Evolutionary conservation across 2,329 filamentous ascomycete species (phyloP).

Genomic region (Colletotrichum destructivum): DNA sequence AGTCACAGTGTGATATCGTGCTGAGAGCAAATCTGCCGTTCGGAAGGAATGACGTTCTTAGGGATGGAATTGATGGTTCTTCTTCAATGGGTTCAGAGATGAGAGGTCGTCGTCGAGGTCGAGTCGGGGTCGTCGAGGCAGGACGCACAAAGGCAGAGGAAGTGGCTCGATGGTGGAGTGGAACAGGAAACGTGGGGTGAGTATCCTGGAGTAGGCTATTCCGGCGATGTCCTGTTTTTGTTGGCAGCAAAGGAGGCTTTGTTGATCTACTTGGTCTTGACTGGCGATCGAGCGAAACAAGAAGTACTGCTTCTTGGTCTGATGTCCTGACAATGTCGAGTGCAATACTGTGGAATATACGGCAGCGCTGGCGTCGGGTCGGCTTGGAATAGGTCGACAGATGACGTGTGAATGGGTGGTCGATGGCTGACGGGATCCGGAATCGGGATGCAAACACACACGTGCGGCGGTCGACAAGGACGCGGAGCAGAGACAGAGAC

Average conservation of each 20-base stretch:
- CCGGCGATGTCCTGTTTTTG: constrained; percentile 14
- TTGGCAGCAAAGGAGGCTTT: constrained; percentile 37
- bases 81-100: constrained; percentile 41
- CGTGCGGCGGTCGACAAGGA: constrained; percentile 10
- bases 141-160: constrained; percentile 40
- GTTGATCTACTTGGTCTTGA: constrained; percentile 25
- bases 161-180: constrained; percentile 17
- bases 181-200: constrained; percentile 9
- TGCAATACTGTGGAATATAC: constrained; percentile 15
- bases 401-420: constrained; percentile 34
- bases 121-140: constrained; percentile 17
- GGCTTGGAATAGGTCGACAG: constrained; percentile 27
- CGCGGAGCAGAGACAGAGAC: constrained; percentile 16
- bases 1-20: constrained; percentile 75
- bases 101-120: constrained; percentile 14
- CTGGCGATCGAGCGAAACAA: constrained; percentile 5
- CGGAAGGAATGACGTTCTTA: constrained; percentile 42
- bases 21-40: constrained; percentile 48
- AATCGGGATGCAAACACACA: constrained; percentile 35
- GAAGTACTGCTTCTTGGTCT: constrained; percentile 10
- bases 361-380: constrained; percentile 8
- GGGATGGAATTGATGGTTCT: constrained; percentile 42
- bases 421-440: constrained; percentile 26
- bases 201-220: constrained; percentile 6
- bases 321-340: constrained; percentile 25